Conservation (phyloP, 83 land plant species). For the Picea mariana region DNA sequence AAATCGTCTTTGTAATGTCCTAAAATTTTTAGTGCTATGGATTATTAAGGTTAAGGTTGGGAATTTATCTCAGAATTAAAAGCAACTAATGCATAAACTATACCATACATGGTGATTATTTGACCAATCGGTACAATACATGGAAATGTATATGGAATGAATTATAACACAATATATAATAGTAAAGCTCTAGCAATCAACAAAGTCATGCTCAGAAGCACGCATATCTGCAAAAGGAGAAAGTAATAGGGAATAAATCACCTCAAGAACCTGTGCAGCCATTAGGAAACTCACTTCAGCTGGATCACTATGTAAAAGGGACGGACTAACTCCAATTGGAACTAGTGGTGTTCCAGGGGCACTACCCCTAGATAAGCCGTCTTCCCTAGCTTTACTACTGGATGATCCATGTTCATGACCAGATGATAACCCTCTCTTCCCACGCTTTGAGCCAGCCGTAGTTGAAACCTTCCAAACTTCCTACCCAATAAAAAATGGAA, state of each 20-base stretch:
- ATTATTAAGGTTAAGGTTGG: neutral
- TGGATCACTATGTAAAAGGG: slow-evolving; percentile 31
- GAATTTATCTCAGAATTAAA: neutral
- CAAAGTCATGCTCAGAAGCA: neutral
- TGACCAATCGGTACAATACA: neutral
- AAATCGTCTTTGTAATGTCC: neutral
- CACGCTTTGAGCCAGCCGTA: slow-evolving; percentile 74
- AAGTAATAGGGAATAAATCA: neutral
- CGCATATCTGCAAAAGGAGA: neutral
- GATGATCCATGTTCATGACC: slow-evolving; percentile 38
- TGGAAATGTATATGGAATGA: neutral
- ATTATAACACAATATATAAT: neutral
- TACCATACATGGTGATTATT: neutral
- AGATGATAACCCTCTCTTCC: slow-evolving; percentile 49
- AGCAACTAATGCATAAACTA: neutral
- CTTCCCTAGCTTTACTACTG: slow-evolving; percentile 41
- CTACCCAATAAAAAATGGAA: slow-evolving; percentile 32
- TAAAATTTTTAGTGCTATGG: neutral
- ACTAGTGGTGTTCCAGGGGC: slow-evolving; percentile 25
- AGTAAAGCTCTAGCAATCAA: neutral
- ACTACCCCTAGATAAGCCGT: slow-evolving; percentile 37
- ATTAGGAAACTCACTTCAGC: slow-evolving; percentile 40
- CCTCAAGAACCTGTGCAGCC: slow-evolving; percentile 18
- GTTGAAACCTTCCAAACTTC: slow-evolving; percentile 95
- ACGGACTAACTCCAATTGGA: slow-evolving; percentile 19